Evolutionary conservation across 2,329 filamentous ascomycete species (phyloP).

Genomic region (Venturia effusa): DNA sequence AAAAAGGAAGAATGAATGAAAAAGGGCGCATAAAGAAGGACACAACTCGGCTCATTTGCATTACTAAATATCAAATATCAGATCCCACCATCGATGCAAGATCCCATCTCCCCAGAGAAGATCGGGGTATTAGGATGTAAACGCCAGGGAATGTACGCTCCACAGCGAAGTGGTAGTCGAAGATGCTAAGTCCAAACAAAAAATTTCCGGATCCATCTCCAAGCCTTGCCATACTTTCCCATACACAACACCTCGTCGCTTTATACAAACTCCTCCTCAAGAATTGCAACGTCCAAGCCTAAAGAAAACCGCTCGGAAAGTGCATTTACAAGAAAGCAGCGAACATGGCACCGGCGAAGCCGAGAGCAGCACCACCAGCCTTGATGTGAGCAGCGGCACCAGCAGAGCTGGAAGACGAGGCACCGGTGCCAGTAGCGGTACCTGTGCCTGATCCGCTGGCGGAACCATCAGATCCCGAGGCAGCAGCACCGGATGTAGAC

Average conservation of each 20-base stretch:
- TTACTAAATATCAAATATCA: neutral
- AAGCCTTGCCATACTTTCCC: neutral
- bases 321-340: constrained; percentile 25
- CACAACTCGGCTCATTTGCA: neutral
- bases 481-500: constrained; percentile 13
- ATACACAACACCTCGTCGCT: neutral
- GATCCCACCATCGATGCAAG: neutral
- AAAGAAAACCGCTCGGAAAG: too few relatives aligned
- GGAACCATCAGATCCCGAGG: constrained; percentile 10
- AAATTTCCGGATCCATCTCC: neutral
- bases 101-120: neutral
- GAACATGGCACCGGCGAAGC: constrained; percentile 27
- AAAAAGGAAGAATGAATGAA: neutral
- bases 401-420: constrained; percentile 2
- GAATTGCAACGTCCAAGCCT: neutral
- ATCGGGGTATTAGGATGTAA: neutral
- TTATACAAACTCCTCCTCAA: neutral
- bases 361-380: constrained; percentile 22
- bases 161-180: neutral
- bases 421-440: neutral
- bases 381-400: constrained; percentile 19
- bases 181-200: neutral
- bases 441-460: neutral
- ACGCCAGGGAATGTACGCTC: neutral
- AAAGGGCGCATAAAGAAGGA: neutral